Conservation (phyloP, 2,329 filamentous ascomycete genomes). For the Epichloe hybrida region DNA sequence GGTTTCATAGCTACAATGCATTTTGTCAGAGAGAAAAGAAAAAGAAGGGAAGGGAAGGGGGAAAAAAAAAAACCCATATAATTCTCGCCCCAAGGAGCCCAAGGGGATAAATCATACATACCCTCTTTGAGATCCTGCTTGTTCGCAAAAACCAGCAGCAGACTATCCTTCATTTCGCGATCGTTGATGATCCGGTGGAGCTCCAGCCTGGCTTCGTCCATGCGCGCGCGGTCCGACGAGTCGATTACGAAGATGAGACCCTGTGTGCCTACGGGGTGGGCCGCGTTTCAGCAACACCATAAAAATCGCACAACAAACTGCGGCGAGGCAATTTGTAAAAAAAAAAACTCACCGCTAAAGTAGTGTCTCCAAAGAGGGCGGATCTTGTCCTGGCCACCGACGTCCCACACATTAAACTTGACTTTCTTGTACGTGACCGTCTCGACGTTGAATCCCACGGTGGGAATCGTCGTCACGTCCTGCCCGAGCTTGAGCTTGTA, state of each 20-base stretch:
- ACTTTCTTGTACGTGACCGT: slow-evolving; percentile 98
- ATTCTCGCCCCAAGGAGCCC: too few relatives aligned
- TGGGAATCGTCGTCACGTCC: slow-evolving; percentile 96
- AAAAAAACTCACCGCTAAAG: slow-evolving; percentile 53
- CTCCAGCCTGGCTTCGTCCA: slow-evolving; percentile 87
- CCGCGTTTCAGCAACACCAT: not conserved
- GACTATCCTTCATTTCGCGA: slow-evolving; percentile 90
- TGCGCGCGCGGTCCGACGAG: slow-evolving; percentile 78
- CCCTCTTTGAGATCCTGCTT: slow-evolving; percentile 90
- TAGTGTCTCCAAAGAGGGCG: slow-evolving; percentile 95
- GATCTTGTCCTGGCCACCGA: slow-evolving; percentile 98
- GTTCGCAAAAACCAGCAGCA: slow-evolving; percentile 93
- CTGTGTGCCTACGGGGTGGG: slow-evolving; percentile 57
- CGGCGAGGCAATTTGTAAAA: too few relatives aligned
- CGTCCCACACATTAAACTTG: slow-evolving; percentile 99
- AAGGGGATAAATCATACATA: slow-evolving; percentile 21
- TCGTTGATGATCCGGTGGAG: slow-evolving; percentile 96
- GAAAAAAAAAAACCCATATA: too few relatives aligned
- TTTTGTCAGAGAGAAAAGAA: too few relatives aligned
- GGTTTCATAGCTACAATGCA: slow-evolving; percentile 54
- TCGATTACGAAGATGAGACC: slow-evolving; percentile 98
- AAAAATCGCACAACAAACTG: too few relatives aligned
- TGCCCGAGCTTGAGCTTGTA: slow-evolving; percentile 99
- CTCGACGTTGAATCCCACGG: slow-evolving; percentile 98
- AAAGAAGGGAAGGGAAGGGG: too few relatives aligned